phyloP scores from a whole-genome alignment of 2,329 filamentous ascomycete genomes.

The Fusarium piperis region DNA sequence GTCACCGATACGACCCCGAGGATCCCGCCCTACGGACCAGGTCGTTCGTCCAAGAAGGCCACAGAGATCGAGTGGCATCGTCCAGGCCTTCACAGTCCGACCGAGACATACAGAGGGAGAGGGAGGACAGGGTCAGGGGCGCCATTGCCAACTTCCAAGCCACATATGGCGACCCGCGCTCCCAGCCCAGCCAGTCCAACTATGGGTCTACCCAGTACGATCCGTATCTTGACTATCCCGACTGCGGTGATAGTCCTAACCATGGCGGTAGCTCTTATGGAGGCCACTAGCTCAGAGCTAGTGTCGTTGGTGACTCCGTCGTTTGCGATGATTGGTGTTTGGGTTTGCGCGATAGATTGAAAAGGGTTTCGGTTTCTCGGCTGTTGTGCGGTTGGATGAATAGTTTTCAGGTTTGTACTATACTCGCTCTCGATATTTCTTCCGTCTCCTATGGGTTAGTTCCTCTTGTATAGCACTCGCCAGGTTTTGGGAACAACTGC shows the following conservation, averaged over 20 bases:
- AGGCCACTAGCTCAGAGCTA: neutral
- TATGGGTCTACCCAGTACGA: neutral
- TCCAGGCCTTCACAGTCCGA: neutral
- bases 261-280: neutral
- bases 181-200: neutral
- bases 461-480: neutral
- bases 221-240: neutral
- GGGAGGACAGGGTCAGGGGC: neutral
- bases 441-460: neutral
- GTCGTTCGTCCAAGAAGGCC: conserved; percentile 2
- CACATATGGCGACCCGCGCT: neutral
- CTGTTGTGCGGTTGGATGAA: neutral
- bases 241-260: neutral
- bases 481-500: neutral
- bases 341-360: neutral
- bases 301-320: neutral
- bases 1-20: neutral
- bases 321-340: neutral
- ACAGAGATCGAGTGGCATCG: neutral
- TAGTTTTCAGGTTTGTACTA: neutral
- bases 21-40: conserved; percentile 2
- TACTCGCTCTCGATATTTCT: neutral
- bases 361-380: neutral
- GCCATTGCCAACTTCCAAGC: neutral
- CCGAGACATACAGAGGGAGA: neutral